Evolutionary conservation across 768 basidiomycete species (phyloP), one percentile per base, ranked within the genome.

Genomic region (Amanita thiersii): DNA sequence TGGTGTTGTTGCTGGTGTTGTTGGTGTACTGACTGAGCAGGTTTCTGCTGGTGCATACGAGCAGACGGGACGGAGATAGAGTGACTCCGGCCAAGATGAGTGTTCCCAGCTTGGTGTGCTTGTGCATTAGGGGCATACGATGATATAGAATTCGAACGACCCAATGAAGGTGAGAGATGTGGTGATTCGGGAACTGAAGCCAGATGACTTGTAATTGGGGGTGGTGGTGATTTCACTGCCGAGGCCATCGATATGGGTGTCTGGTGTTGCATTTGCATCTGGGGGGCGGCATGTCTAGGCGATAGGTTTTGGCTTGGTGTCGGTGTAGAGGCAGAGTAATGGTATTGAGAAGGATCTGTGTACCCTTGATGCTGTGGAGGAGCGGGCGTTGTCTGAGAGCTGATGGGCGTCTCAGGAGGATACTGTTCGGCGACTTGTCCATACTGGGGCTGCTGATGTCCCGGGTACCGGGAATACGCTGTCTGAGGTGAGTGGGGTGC

Each of bases 321-420:
- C 40, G 4, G 68, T 57, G 45, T 62, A 63, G 41, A 61, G 56
- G 21, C 65, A 59, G n/a, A 39, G 49, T 31, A 62, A 46, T n/a
- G 56, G 47, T 17, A 52, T 50, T 35, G 40, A 23, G 60, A 37
- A 15, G 52, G 47, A 24, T 59, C 63, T 26, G 45, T 50, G 12
- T 50, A 53, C 14, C 49, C 53, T 12, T 48, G 44, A 7, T 7
- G 26, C n/a, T 28, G 26, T 28, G 26, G 26, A n/a, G 26, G 26
- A n/a, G 7, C n/a, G 7, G 26, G n/a, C n/a, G n/a, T n/a, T 7
- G 26, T n/a, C n/a, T 42, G 55, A 56, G 32, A 53, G 50, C 20
- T 53, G 57, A 8, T 50, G 44, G 24, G 53, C 30, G 39, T 45
- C 37, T 19, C 29, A 36, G 55, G 47, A 39, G 52, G 47, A 15